These are phyloP conservation scores for Geotrichum histeridarum DNA, from an alignment of 1,139 yeast species.

Conservation along the genomic window DNA sequence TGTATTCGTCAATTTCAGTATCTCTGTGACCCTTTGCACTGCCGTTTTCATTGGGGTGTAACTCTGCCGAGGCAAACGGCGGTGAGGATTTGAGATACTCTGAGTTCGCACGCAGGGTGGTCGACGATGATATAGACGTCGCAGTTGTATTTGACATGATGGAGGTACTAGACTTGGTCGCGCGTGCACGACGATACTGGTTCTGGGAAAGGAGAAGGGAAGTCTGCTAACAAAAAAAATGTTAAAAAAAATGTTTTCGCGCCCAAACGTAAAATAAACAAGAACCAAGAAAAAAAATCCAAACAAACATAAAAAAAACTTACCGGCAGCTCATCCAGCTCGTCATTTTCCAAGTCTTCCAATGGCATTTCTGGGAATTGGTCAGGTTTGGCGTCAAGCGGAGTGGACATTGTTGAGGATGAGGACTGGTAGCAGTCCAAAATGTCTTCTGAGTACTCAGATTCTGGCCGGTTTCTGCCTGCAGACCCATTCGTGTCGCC, in stretches of 20 bases:
- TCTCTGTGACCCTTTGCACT: too few relatives aligned
- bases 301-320: background rate
- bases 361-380: too few relatives aligned
- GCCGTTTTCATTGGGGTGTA: background rate
- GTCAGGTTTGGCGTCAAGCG: background rate
- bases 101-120: constrained; percentile 2
- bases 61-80: background rate
- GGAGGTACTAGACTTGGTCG: constrained; percentile 2
- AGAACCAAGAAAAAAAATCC: too few relatives aligned
- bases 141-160: constrained; percentile 5
- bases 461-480: background rate
- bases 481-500: too few relatives aligned
- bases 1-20: too few relatives aligned
- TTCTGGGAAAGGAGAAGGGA: background rate
- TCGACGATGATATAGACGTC: background rate
- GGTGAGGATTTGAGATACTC: background rate
- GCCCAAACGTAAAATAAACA: background rate
- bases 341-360: background rate
- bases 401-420: background rate
- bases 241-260: background rate
- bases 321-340: background rate
- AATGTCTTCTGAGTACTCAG: constrained; percentile 2
- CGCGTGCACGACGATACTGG: background rate
- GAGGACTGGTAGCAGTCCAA: constrained; percentile 4
- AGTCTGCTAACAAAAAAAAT: background rate